Percentiles rank a stretch among this genome's conserved stretches.
Conservation (phyloP, 495 filamentous ascomycete species). For the Barbatosphaeria neglecta region DNA sequence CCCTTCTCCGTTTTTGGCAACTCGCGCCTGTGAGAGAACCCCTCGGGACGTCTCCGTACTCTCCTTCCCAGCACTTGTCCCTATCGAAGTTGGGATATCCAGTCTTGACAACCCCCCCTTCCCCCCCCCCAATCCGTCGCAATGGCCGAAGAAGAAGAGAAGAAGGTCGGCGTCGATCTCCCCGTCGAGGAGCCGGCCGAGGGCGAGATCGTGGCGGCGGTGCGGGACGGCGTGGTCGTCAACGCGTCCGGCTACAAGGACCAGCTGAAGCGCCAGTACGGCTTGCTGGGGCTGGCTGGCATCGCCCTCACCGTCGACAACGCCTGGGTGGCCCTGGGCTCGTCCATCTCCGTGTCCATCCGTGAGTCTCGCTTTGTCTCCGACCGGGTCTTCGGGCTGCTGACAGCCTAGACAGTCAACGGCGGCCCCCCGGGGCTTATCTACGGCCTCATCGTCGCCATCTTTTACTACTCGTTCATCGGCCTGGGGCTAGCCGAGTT, state of each 20-base stretch:
- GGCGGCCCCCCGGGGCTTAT: conserved; percentile 47
- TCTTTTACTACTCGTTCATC: conserved; percentile 34
- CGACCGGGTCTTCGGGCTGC: too few species aligned
- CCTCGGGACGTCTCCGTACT: too few species aligned
- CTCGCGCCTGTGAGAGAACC: too few species aligned
- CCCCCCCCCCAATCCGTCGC: too few species aligned
- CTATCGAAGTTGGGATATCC: too few species aligned
- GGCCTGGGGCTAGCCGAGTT: conserved; percentile 38
- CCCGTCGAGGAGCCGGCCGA: neutral
- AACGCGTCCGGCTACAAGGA: conserved; percentile 47
- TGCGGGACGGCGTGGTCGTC: conserved; percentile 25
- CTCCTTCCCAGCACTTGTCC: too few species aligned
- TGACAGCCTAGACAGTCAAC: conserved; percentile 25
- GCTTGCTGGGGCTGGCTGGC: conserved; percentile 38
- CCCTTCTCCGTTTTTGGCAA: too few species aligned
- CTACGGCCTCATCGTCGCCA: conserved; percentile 38
- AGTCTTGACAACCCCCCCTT: too few species aligned
- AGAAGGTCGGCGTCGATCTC: neutral
- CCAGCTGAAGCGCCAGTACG: conserved; percentile 44
- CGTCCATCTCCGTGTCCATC: conserved; percentile 40
- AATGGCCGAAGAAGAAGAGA: neutral
- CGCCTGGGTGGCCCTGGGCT: conserved; percentile 44
- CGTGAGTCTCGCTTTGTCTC: conserved; percentile 20
- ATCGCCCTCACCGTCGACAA: conserved; percentile 43
- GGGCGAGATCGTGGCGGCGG: conserved; percentile 21